phyloP scores from a whole-genome alignment of 371 early-diverging fungal species.

The Rhizopus sp. region DNA sequence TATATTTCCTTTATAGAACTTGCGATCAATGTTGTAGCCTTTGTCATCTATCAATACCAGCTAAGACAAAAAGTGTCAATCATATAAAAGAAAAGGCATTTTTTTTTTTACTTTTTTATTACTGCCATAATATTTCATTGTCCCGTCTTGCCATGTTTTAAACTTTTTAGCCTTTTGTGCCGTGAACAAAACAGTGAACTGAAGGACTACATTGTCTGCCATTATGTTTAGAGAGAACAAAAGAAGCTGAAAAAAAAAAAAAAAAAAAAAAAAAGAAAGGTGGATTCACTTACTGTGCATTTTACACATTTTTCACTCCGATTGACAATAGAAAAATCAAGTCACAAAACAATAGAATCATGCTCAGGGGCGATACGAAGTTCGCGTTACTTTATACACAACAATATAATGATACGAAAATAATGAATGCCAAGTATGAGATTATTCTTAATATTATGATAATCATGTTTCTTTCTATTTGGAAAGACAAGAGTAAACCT shows the following conservation, averaged over 20 bases:
- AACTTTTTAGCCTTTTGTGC: slow-evolving; percentile 61
- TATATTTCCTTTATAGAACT: slow-evolving; percentile 43
- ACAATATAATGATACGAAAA: too few species aligned
- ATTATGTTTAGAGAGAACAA: slow-evolving; percentile 2
- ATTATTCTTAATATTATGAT: too few species aligned
- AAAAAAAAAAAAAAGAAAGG: neutral
- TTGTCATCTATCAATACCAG: slow-evolving; percentile 49
- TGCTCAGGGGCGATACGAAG: too few species aligned
- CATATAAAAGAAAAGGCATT: neutral
- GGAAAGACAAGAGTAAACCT: too few species aligned
- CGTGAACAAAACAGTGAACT: slow-evolving; percentile 51
- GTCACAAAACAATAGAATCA: too few species aligned
- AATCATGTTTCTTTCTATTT: too few species aligned
- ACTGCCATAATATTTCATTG: slow-evolving; percentile 43
- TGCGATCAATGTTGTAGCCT: slow-evolving; percentile 52
- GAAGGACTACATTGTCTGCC: slow-evolving; percentile 33
- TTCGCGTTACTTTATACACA: too few species aligned
- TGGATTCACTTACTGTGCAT: neutral
- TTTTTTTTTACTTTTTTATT: slow-evolving; percentile 41
- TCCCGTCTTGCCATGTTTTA: slow-evolving; percentile 69
- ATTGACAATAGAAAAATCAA: too few species aligned
- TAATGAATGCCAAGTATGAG: too few species aligned
- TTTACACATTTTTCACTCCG: too few species aligned
- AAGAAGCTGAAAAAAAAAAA: neutral
- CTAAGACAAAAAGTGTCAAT: slow-evolving; percentile 17